Percentiles rank a stretch among this genome's conserved stretches.
Evolutionary conservation across 257 asterid species (phyloP).

Genomic region (Solanum bulbocastanum): DNA sequence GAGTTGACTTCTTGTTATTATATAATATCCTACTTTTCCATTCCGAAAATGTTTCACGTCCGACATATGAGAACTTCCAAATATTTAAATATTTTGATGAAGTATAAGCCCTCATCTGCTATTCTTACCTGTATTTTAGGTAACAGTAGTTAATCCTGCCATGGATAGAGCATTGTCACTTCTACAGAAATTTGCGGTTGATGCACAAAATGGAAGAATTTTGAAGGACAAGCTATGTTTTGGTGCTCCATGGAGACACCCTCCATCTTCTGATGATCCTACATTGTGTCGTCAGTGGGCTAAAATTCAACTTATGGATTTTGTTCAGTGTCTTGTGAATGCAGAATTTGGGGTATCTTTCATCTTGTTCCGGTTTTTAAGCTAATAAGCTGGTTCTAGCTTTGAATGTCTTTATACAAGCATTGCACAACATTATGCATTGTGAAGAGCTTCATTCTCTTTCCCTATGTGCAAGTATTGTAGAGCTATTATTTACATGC

Average conservation of each 20-base stretch:
- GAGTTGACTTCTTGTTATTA: neutral
- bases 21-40: neutral
- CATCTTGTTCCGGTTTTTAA: neutral
- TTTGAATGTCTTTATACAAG: neutral
- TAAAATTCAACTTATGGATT: slow-evolving; percentile 89
- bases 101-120: neutral
- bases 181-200: slow-evolving; percentile 63
- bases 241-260: slow-evolving; percentile 98
- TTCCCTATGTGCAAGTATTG: neutral
- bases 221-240: slow-evolving; percentile 53
- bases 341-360: slow-evolving; percentile 76
- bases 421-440: neutral
- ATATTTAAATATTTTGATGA: neutral
- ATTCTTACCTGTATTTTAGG: slow-evolving; percentile 25
- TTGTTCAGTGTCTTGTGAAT: slow-evolving; percentile 64
- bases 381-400: neutral
- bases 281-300: slow-evolving; percentile 45
- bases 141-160: slow-evolving; percentile 87
- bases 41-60: neutral
- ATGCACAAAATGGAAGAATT: slow-evolving; percentile 59
- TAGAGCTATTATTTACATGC: neutral
- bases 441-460: neutral
- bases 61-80: neutral
- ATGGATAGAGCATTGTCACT: slow-evolving; percentile 67
- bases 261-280: slow-evolving; percentile 39